A percentile compares a stretch with the other conserved stretches of the same genome.
Evolutionary conservation across 208 protist genomes (phyloP).

Genomic region (Angomonas ambiguus): DNA sequence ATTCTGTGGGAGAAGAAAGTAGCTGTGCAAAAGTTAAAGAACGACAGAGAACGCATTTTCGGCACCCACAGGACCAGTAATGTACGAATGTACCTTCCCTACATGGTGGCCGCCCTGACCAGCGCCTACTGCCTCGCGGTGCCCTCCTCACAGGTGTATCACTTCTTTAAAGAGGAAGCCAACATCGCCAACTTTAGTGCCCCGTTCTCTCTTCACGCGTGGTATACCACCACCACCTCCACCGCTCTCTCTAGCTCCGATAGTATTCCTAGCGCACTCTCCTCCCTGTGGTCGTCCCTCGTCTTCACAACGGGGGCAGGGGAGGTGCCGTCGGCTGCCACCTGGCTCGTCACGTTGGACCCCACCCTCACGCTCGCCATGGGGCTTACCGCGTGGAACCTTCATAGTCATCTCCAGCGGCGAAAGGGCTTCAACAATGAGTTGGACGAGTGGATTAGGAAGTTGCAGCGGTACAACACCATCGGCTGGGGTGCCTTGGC

Average conservation of each 20-base stretch:
- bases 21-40: constrained; percentile 73
- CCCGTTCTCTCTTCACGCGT: constrained; percentile 7
- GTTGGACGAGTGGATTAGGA: neutral
- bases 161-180: constrained; percentile 33
- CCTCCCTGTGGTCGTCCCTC: no score
- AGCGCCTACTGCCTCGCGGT: constrained; percentile 49
- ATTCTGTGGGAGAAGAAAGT: constrained; percentile 83
- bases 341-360: constrained; percentile 38
- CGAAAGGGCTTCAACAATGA: constrained; percentile 61
- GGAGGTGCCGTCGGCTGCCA: no score
- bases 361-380: constrained; percentile 53
- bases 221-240: no score
- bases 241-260: no score
- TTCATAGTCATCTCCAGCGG: constrained; percentile 41
- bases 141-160: constrained; percentile 49
- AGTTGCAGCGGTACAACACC: neutral
- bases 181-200: constrained; percentile 29
- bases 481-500: no score
- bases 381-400: constrained; percentile 50
- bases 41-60: constrained; percentile 80
- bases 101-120: constrained; percentile 19
- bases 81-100: constrained; percentile 54
- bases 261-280: no score
- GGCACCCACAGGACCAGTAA: constrained; percentile 70
- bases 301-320: no score